Base-by-base conservation (phyloP, 768 basidiomycete species). In the Hygrophorus pudorinus region DNA sequence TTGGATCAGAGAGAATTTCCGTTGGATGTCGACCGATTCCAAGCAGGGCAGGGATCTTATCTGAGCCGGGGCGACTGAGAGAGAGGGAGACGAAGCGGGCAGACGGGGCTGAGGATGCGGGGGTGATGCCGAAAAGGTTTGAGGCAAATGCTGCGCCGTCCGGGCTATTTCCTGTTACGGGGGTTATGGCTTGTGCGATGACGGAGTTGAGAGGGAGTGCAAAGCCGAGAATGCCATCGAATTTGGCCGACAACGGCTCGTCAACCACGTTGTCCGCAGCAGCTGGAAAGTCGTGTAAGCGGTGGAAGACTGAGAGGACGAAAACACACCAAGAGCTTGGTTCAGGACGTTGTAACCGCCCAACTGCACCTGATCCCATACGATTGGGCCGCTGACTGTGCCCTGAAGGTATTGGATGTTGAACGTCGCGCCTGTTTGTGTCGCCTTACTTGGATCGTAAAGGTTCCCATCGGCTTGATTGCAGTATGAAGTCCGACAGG, bases 201-300 rank as follows among this genome's bases (percentile, higher is more conserved):
- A 79, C 50, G n/a, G 79, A 83, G 61, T 86, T 78, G 37, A 66
- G 61, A 17, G 86, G 82, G 20, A 87, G 76, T 1, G 84, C 82
- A 38, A 89, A 76, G 13, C 85, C 86, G 4, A 88, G 69, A 41
- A 88, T 71, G 20, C 86, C 86, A 47, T 62, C 66, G 57, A 82
- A 89, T 10, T 64, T 50, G 7, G 67, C 53, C 1, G 71, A 60
- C 5, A 89, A 70, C 0, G 75, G 75, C 58, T 89, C 87, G 30
- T 64, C 53, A 1, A 59, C 34, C 38, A 88, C 76, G 31, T 51
- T 50, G 30, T 67, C 57, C 3, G 76, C 85, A 2, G 85, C 79
- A 42, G 76, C 84, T 85, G 55, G 29, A 11, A 16, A 6, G n/a
- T 42, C 17, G 16, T 13, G 24, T 13, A 33, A 34, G 24, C 18